phyloP scores from a whole-genome alignment of 148 eudicot species.

The Nyssa sinensis region DNA sequence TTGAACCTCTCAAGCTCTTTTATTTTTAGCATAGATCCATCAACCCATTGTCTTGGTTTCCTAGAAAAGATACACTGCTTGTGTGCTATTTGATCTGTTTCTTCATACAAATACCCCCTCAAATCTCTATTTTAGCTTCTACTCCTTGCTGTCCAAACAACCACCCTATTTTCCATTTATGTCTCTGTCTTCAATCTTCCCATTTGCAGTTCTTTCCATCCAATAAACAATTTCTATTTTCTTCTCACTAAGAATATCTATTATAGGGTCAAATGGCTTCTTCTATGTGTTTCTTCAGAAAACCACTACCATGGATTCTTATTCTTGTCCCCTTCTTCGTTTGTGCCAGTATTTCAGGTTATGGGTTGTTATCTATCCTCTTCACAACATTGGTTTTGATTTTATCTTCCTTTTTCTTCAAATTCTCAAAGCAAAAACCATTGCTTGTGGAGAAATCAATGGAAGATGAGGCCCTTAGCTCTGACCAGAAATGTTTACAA shows the following conservation, averaged over 20 bases:
- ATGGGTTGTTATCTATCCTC: slow-evolving; percentile 28
- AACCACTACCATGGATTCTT: slow-evolving; percentile 38
- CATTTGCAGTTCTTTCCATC: slow-evolving; percentile 2
- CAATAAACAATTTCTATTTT: slow-evolving; percentile 9
- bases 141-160: background rate
- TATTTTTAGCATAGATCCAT: background rate
- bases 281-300: slow-evolving; percentile 30
- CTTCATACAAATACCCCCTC: too few relatives aligned
- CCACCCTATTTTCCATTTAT: background rate
- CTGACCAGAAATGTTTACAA: too few relatives aligned
- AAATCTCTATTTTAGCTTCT: background rate
- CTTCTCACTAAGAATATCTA: background rate
- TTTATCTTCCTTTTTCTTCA: slow-evolving; percentile 24
- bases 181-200: slow-evolving; percentile 9
- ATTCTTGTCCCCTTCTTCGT: slow-evolving; percentile 30
- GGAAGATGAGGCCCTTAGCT: slow-evolving; percentile 4
- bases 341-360: slow-evolving; percentile 22
- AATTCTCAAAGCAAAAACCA: slow-evolving; percentile 27
- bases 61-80: too few relatives aligned
- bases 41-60: background rate
- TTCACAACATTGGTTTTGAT: slow-evolving; percentile 35
- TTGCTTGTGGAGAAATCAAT: slow-evolving; percentile 15
- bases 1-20: background rate
- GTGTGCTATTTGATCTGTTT: too few relatives aligned
- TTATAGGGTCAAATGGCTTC: slow-evolving; percentile 33